phyloP scores from a whole-genome alignment of 352 stramenopile genomes.

The Globisporangium nodosum region DNA sequence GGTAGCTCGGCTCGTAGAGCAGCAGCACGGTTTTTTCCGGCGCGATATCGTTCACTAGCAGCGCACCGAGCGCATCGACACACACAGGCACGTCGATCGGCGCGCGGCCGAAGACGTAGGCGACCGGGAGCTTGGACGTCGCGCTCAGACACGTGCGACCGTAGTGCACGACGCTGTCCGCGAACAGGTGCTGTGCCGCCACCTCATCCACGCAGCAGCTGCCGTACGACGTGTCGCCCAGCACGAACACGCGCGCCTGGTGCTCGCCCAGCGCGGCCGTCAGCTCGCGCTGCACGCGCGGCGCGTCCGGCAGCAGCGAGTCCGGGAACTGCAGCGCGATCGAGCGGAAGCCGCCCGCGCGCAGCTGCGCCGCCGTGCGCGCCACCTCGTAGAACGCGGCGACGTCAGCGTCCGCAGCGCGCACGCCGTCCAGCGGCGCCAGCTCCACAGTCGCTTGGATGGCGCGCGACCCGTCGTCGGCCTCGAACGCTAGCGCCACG shows the following conservation, averaged over 20 bases:
- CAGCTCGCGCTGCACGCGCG: slow-evolving; percentile 79
- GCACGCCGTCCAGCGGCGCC: slow-evolving; percentile 48
- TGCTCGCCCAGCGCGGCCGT: slow-evolving; percentile 31
- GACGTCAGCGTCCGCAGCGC: slow-evolving; percentile 29
- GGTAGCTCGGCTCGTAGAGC: slow-evolving; percentile 90
- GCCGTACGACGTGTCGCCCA: slow-evolving; percentile 95
- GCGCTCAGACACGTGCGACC: slow-evolving; percentile 90
- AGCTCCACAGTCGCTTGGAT: slow-evolving; percentile 65
- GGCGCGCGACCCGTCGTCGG: slow-evolving; percentile 71
- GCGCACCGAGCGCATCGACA: slow-evolving; percentile 29
- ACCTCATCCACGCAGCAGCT: slow-evolving; percentile 96
- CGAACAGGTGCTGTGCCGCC: slow-evolving; percentile 89
- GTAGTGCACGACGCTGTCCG: slow-evolving; percentile 94
- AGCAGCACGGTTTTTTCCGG: slow-evolving; percentile 68
- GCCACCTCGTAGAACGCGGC: slow-evolving; percentile 58
- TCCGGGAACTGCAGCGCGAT: slow-evolving; percentile 96
- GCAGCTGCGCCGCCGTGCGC: slow-evolving; percentile 59
- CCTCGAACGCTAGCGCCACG: slow-evolving; percentile 72
- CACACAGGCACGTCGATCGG: slow-evolving; percentile 57
- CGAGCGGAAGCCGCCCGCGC: slow-evolving; percentile 44
- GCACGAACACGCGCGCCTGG: slow-evolving; percentile 85
- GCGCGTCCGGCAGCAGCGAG: slow-evolving; percentile 86
- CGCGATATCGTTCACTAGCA: slow-evolving; percentile 20
- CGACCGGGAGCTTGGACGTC: slow-evolving; percentile 79
- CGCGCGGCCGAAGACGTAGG: slow-evolving; percentile 89